Base-by-base conservation (phyloP, 2,329 filamentous ascomycete genomes). In the Monosporascus sp. region DNA sequence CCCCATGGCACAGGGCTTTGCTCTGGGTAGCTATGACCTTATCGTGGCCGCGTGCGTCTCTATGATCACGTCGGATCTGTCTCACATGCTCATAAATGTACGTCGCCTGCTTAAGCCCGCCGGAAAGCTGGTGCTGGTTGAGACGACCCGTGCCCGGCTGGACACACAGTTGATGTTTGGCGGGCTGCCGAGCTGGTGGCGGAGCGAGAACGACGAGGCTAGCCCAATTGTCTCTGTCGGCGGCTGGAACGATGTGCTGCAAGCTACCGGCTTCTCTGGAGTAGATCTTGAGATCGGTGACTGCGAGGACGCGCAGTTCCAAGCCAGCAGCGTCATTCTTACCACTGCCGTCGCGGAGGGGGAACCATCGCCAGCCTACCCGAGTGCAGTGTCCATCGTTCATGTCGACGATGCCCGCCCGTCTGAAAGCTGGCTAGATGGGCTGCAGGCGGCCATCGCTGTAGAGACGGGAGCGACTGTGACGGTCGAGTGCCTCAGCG, bases 41-140 rank as follows among this genome's bases (percentile, higher is more conserved):
- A 49, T 59, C 16, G 41, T 59, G 7, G 57, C 55, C 4, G 55
- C 55, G 0, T 50, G 7, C 51, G 51, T 8, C 53, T 63, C 14
- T 57, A 64, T 41, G 60, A n/a, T 60, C 2, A 60, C 59, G 5
- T 52, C 54, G 19, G 52, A 57, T 27, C 55, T 64, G 7, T 49
- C 60, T 17, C 38, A 22, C 1, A 59, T 62, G 11, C 26, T 65
- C 41, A 43, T 49, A 11, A 57, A 65, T 41, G 52, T 55, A 5
- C 56, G 58, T 17, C 45, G 44, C 41, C 56, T 65, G 9, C 56
- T 65, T 35, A 62, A 61, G 44, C 58, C 59, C 2, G 60, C 59
- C 2, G 59, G 59, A 4, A 56, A 58, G 41, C 26, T 61, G 22
- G 2, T 57, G 2, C 37, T 58, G 4, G 37, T 55, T 5, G 59